Base-by-base conservation (phyloP, 345 rosid species). In the Adansonia digitata region DNA sequence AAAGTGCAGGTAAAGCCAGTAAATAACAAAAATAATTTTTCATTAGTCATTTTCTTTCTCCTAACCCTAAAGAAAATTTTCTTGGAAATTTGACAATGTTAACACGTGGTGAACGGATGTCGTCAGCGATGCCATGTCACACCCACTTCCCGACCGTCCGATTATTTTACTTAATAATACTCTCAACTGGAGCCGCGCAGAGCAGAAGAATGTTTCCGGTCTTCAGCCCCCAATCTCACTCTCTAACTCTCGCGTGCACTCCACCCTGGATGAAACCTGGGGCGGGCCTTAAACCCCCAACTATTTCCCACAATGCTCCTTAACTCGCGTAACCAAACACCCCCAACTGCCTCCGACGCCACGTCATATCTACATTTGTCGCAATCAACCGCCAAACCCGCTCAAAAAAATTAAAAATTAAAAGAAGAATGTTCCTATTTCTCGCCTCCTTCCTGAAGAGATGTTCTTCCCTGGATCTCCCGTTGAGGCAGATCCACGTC, bases 281-380 rank as follows among this genome's bases (percentile, higher is more conserved):
- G n/a, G n/a, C n/a, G n/a, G n/a, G n/a, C n/a, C n/a, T n/a, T n/a
- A n/a, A n/a, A n/a, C 46, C 14, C 5, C 2, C 27, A 0, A 3
- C 69, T 7, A 2, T 24, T 27, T 22, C 3, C 14, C 2, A 26
- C 39, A 26, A 67, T 24, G 71, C 71, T 27, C 71, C 57, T 49
- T 6, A 49, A 69, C 45, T 45, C 29, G 22, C 73, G 73, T 69
- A 4, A 69, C 61, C 20, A 15, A 61, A 45, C 26, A 10, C 69
- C 43, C 63, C 74, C 77, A 72, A 61, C 75, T 75, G 74, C 34
- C 66, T 53, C 2, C 22, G 24, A 18, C 75, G 71, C 82, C 88
- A 81, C 85, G 84, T 87, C 83, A 81, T 69, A 13, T 22, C 45
- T 60, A 35, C 40, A 18, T 45, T 7, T 49, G 34, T 73, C 67